Base-by-base conservation (phyloP, 2,329 filamentous ascomycete species). In the Pyrenochaeta sp. region DNA sequence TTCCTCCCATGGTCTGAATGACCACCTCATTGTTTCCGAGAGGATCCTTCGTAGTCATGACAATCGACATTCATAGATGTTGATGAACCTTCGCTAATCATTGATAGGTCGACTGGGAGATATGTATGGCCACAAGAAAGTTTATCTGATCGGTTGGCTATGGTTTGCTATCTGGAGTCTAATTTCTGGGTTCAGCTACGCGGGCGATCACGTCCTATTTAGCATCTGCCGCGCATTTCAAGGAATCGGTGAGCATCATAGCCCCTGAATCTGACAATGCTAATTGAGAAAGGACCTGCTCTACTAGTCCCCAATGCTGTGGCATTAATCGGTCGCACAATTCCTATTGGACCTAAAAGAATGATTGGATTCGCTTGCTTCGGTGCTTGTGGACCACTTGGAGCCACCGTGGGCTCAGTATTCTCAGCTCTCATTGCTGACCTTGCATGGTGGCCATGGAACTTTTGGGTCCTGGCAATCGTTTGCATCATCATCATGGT, bases 281-380 rank as follows among this genome's bases (percentile, higher is more conserved):
- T 27, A 27, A 27, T n/a, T n/a, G 9, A 4, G 14, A 27, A 5
- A 27, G 24, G 53, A 0, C 81, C 83, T 1, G 83, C 84, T 1
- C 71, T 88, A 20, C 73, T 78, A 6, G 72, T 88, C 15, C 85
- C 86, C 1, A 88, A 86, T 45, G 83, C 77, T 0, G 69, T 87
- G 15, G 84, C 84, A 5, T 74, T 89, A 14, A 69, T 88, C 1
- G 84, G 83, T 2, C 71, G 73, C 0, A 75, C 77, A 0, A 86
- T 27, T 85, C 48, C 71, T 0, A 78, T 80, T 0, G 83, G 84
- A 1, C 72, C 69, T 35, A 74, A 78, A 44, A 85, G 85, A 61
- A 78, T 81, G 39, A 79, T 86, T 62, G 77, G 80, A 2, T 85
- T 88, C 51, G 65, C 73, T 0, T 55, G 74, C 26, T 81, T 80